Evolutionary conservation across 345 rosid genomes (phyloP).

Genomic region (Citrus hindsii): DNA sequence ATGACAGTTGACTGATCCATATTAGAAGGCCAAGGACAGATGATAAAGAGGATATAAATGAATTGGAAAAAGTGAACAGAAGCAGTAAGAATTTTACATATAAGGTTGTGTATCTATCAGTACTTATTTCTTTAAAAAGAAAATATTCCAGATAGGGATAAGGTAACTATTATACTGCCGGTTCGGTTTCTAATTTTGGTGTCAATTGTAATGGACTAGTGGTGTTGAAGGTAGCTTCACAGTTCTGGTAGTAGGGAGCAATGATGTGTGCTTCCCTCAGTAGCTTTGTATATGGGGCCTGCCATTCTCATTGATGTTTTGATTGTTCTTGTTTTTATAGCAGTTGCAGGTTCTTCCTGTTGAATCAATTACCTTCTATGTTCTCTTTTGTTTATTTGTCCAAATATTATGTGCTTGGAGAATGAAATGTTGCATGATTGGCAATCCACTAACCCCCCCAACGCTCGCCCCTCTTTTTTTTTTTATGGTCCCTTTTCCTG

Average conservation of each 20-base stretch:
- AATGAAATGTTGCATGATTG: too few relatives aligned
- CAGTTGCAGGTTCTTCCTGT: conserved; percentile 20
- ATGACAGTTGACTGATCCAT: conserved; percentile 31
- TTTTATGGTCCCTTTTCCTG: not conserved
- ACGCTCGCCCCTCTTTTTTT: not conserved
- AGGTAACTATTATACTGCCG: conserved; percentile 22
- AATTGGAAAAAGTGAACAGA: conserved; percentile 22
- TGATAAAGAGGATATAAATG: conserved; percentile 19
- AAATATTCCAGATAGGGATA: conserved; percentile 17
- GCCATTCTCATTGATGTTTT: conserved; percentile 18
- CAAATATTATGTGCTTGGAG: too few relatives aligned
- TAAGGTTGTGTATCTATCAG: conserved; percentile 33
- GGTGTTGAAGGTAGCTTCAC: conserved; percentile 7
- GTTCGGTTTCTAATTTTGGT: conserved; percentile 25
- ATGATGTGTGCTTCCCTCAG: conserved; percentile 12
- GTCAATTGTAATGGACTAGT: too few relatives aligned
- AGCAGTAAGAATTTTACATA: conserved; percentile 36
- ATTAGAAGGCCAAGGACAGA: too few relatives aligned
- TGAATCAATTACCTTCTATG: not conserved
- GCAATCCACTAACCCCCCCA: too few relatives aligned
- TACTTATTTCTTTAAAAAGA: not conserved
- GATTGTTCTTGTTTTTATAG: conserved; percentile 13
- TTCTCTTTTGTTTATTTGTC: too few relatives aligned
- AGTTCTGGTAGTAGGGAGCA: conserved; percentile 20
- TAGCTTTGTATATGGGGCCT: conserved; percentile 23